Base-by-base conservation (phyloP, 2,329 filamentous ascomycete species). In the Aspergillus sergii region DNA sequence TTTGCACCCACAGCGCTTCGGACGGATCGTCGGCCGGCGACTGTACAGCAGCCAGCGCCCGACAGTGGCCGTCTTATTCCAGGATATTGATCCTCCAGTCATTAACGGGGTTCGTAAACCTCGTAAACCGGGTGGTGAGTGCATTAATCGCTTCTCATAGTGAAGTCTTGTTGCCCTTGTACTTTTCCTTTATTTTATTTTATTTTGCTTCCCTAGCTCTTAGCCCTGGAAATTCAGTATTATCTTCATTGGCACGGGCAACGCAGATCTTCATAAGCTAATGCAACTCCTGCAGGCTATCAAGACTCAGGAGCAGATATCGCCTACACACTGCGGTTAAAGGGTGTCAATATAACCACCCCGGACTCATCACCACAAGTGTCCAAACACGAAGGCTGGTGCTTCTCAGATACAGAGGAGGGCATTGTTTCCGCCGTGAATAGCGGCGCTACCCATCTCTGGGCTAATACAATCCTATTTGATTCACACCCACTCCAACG, bases 391-490 rank as follows among this genome's bases (percentile, higher is more conserved):
- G 57, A 69, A 39, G 75, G 75, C 5, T 83, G 80, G 80, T 78
- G 75, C 51, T 83, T 81, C 61, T 76, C 81, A 2, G 81, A 83
- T 62, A 80, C 78, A 9, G 78, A 81, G 61, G 72, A 72, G 3
- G 80, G 80, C 1, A 80, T 83, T n/a, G 51, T 78, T 0, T 62
- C 70, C 4, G 82, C 82, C 0, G 57, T 84, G 1, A 58, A 75
- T 3, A 69, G 70, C 43, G 80, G 81, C 0, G 79, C 80, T 0
- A 84, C 79, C 1, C 78, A 82, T 65, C 69, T 85, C 3, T 85
- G 82, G 82, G 81, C 82, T 1, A 85, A 85, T 64, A 85, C 83
- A 0, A 80, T 85, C 46, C 69, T 85, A 1, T 85, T 85, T 66
- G 75, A 77, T 0, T 75, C 76, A 0, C 83, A 85, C 68, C 82